Evolutionary conservation across 179 eudicot genomes (phyloP).

Genomic region (Patellifolia procumbens): DNA sequence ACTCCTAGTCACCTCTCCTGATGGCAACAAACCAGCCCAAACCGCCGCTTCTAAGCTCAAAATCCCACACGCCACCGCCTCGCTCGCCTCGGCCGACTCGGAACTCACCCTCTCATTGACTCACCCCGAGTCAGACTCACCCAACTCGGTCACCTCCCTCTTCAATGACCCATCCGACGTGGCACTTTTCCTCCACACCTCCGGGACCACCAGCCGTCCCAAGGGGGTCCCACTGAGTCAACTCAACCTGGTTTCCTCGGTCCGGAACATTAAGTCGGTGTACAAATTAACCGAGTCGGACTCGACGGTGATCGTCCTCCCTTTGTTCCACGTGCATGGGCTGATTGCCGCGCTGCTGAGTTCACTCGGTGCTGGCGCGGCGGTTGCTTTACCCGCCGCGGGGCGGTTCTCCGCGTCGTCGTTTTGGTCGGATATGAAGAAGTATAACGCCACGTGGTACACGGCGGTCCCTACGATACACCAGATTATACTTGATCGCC

Average conservation of each 20-base stretch:
- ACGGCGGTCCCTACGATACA: slow-evolving; percentile 82
- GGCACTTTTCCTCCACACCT: slow-evolving; percentile 73
- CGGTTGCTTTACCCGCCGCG: slow-evolving; percentile 58
- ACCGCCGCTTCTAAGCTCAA: slow-evolving; percentile 59
- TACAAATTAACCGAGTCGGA: slow-evolving; percentile 59
- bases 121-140: slow-evolving; percentile 25
- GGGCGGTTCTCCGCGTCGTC: slow-evolving; percentile 74
- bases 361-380: slow-evolving; percentile 64
- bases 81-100: slow-evolving; percentile 38
- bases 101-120: slow-evolving; percentile 36
- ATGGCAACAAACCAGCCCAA: slow-evolving; percentile 58
- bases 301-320: slow-evolving; percentile 71
- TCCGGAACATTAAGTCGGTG: slow-evolving; percentile 53
- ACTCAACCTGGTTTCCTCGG: slow-evolving; percentile 54
- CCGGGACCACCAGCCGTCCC: slow-evolving; percentile 80
- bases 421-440: slow-evolving; percentile 67
- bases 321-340: slow-evolving; percentile 76
- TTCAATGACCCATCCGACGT: slow-evolving; percentile 61
- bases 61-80: slow-evolving; percentile 47
- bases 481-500: slow-evolving; percentile 69
- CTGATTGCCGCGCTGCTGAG: slow-evolving; percentile 55
- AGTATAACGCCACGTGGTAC: slow-evolving; percentile 70
- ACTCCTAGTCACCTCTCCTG: slow-evolving; percentile 49
- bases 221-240: slow-evolving; percentile 75
- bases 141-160: slow-evolving; percentile 18